Percentiles rank a stretch among this genome's conserved stretches.
phyloP scores from a whole-genome alignment of 441 rosid genomes.

The Aquilaria agallochum region DNA sequence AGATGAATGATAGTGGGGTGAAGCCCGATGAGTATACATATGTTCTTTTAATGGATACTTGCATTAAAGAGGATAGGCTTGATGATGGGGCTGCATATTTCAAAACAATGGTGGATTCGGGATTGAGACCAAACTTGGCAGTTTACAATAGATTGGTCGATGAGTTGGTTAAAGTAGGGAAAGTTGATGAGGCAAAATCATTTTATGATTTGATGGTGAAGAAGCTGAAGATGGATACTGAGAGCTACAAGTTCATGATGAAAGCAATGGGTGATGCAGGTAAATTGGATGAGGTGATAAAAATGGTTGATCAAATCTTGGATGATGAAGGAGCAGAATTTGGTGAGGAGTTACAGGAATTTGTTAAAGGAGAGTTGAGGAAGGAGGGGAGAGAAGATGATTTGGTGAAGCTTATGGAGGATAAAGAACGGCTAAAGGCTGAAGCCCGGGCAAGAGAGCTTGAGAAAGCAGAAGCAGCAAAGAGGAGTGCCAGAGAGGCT shows the following conservation, averaged over 20 bases:
- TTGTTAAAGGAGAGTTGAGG: constrained; percentile 57
- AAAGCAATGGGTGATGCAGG: constrained; percentile 56
- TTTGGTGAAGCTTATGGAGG: constrained; percentile 69
- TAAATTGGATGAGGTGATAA: constrained; percentile 67
- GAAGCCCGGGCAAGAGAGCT: constrained; percentile 82
- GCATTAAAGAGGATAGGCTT: constrained; percentile 50
- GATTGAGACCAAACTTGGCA: constrained; percentile 71
- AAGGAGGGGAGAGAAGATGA: constrained; percentile 82
- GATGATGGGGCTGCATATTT: constrained; percentile 85
- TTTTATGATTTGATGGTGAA: constrained; percentile 77
- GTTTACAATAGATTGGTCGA: constrained; percentile 71
- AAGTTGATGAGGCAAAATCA: constrained; percentile 67
- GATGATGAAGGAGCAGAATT: constrained; percentile 60
- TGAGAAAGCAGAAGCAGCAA: constrained; percentile 75
- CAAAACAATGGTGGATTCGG: constrained; percentile 62
- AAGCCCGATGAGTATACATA: constrained; percentile 81
- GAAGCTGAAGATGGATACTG: constrained; percentile 83
- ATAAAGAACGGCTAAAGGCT: constrained; percentile 78
- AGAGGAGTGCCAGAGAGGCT: constrained; percentile 51
- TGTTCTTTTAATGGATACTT: constrained; percentile 74
- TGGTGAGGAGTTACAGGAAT: constrained; percentile 65
- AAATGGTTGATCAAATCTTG: constrained; percentile 66
- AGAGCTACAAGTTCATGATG: constrained; percentile 73
- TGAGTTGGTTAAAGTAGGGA: constrained; percentile 57
- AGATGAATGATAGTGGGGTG: constrained; percentile 74